Evolutionary conservation across 805 yeast species (phyloP).

Genomic region (Metschnikowia cubensis): DNA sequence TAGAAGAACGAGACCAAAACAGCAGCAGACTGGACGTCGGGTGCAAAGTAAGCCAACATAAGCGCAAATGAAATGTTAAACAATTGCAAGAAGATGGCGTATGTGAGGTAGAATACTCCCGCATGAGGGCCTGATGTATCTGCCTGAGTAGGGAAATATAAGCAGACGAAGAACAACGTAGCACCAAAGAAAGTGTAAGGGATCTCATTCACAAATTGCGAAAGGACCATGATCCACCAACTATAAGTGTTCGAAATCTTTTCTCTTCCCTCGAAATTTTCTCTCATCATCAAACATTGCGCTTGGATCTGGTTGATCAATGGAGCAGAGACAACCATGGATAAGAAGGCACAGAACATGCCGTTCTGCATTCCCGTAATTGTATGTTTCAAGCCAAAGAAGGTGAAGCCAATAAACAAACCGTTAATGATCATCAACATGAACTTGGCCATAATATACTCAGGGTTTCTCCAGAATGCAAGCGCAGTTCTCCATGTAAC

Average conservation of each 20-base stretch:
- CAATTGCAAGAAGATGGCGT: constrained; percentile 45
- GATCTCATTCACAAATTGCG: constrained; percentile 54
- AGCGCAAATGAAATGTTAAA: constrained; percentile 42
- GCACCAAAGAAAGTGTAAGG: constrained; percentile 46
- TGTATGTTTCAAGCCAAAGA: constrained; percentile 18
- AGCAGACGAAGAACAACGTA: constrained; percentile 34
- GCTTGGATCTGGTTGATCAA: constrained; percentile 60
- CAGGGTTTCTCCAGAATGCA: constrained; percentile 17
- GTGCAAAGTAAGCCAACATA: constrained; percentile 51
- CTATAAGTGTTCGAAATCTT: constrained; percentile 68
- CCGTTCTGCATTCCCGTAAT: constrained; percentile 29
- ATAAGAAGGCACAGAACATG: constrained; percentile 50
- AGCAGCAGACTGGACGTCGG: constrained; percentile 64
- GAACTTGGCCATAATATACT: constrained; percentile 15
- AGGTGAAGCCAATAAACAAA: constrained; percentile 40
- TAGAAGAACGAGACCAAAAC: constrained; percentile 54
- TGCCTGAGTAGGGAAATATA: constrained; percentile 34
- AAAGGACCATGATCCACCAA: constrained; percentile 56
- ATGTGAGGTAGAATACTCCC: constrained; percentile 43
- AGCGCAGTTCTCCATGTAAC: constrained; percentile 11
- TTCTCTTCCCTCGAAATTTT: constrained; percentile 67
- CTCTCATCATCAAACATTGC: constrained; percentile 54
- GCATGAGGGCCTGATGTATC: constrained; percentile 22
- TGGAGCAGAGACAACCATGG: constrained; percentile 56
- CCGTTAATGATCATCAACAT: constrained; percentile 35